Evolutionary conservation across 2,329 filamentous ascomycete species (phyloP).

Genomic region (Gnomoniopsis smithogilvyi): DNA sequence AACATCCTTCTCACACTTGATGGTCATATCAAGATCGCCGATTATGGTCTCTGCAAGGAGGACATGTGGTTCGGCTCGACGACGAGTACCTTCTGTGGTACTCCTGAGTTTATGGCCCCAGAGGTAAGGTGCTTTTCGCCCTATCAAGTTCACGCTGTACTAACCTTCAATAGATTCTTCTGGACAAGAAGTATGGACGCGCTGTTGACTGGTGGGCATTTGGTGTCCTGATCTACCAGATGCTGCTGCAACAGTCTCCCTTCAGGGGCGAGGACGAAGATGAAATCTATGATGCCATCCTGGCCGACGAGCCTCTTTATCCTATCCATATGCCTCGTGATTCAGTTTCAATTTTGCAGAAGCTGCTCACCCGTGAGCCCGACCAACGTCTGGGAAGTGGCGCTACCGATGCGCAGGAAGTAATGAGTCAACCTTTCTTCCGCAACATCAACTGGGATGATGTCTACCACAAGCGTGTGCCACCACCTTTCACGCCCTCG

Average conservation of each 20-base stretch:
- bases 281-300: conserved; percentile 98
- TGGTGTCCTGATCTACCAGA: conserved; percentile 97
- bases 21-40: conserved; percentile 96
- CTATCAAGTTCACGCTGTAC: not conserved
- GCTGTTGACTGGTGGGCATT: conserved; percentile 99
- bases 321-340: conserved; percentile 98
- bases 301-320: conserved; percentile 95
- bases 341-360: conserved; percentile 95
- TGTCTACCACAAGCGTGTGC: conserved; percentile 91
- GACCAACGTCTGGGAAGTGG: conserved; percentile 90
- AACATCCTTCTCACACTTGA: conserved; percentile 93
- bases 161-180: conserved; percentile 63
- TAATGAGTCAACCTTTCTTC: conserved; percentile 99
- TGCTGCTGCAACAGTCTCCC: conserved; percentile 97
- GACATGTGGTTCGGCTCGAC: conserved; percentile 99
- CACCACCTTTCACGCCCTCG: conserved; percentile 82
- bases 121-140: conserved; percentile 60
- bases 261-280: conserved; percentile 99
- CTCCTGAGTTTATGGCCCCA: conserved; percentile 99
- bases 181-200: conserved; percentile 97
- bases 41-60: conserved; percentile 98
- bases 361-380: conserved; percentile 91
- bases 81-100: conserved; percentile 97
- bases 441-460: conserved; percentile 98
- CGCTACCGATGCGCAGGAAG: conserved; percentile 94